These are phyloP conservation scores for Phaeotremella skinneri DNA, from an alignment of 768 basidiomycete species.

Conservation along the genomic window DNA sequence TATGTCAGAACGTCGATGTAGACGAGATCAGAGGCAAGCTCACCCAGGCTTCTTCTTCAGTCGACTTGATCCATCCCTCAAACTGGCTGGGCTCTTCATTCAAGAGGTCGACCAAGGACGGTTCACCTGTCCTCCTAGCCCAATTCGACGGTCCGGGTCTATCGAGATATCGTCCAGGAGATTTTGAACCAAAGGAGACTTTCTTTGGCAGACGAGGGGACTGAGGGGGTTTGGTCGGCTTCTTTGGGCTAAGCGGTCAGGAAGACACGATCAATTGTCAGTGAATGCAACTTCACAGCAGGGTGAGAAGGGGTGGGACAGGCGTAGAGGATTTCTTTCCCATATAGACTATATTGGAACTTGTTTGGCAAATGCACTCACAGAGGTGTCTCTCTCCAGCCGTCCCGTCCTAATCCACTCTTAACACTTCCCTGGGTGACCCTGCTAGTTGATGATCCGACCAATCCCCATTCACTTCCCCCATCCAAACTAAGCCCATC, in stretches of 20 bases:
- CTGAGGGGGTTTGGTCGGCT: constrained; percentile 5
- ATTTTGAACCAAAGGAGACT: background rate
- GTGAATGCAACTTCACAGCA: no score
- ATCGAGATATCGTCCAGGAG: background rate
- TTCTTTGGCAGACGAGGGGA: constrained; percentile 2
- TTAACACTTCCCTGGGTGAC: background rate
- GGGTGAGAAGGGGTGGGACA: no score
- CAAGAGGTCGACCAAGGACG: constrained; percentile 5
- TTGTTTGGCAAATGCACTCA: background rate
- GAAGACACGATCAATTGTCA: background rate
- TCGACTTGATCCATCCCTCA: constrained; percentile 41
- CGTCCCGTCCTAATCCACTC: constrained; percentile 2
- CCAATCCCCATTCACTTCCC: constrained; percentile 15
- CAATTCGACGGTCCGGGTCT: background rate
- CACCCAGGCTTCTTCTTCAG: constrained; percentile 40
- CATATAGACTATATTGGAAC: constrained; percentile 12
- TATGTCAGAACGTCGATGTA: constrained; percentile 4
- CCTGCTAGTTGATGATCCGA: constrained; percentile 7
- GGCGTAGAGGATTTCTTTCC: background rate
- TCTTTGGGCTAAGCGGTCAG: background rate
- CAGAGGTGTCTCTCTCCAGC: background rate
- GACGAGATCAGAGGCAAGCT: background rate
- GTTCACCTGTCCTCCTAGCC: constrained; percentile 1
- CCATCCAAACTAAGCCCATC: constrained; percentile 21
- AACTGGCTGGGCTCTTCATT: constrained; percentile 32